phyloP scores from a whole-genome alignment of 1,284 basidiomycete genomes.

The Moesziomyces sp. region DNA sequence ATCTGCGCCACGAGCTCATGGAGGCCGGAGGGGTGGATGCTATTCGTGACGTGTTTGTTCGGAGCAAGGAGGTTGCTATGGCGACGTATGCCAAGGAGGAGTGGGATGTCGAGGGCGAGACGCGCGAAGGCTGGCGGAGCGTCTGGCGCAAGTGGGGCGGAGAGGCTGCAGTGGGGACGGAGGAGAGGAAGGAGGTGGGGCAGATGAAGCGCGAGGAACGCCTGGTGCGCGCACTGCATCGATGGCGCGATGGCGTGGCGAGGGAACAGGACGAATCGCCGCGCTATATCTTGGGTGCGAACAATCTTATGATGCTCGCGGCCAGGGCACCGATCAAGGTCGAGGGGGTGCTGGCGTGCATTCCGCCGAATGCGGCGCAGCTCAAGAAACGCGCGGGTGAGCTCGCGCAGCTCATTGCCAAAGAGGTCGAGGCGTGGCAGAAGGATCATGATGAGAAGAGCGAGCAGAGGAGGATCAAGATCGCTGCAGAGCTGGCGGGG shows the following conservation, averaged over 20 bases:
- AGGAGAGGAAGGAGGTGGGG: constrained; percentile 36
- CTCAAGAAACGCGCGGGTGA: constrained; percentile 52
- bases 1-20: constrained; percentile 85
- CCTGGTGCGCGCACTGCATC: constrained; percentile 80
- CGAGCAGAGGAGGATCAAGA: constrained; percentile 22
- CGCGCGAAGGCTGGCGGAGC: constrained; percentile 60
- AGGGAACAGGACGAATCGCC: constrained; percentile 88
- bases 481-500: constrained; percentile 2
- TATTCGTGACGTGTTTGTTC: constrained; percentile 56
- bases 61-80: constrained; percentile 57
- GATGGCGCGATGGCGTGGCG: constrained; percentile 85
- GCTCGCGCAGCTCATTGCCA: constrained; percentile 43
- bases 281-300: constrained; percentile 66
- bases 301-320: constrained; percentile 54
- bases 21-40: constrained; percentile 68
- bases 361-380: constrained; percentile 36
- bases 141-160: constrained; percentile 69
- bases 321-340: constrained; percentile 51
- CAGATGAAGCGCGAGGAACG: constrained; percentile 68
- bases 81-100: constrained; percentile 64
- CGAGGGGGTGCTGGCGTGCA: constrained; percentile 40
- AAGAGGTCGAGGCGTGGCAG: constrained; percentile 46
- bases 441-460: constrained; percentile 16
- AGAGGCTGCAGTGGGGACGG: constrained; percentile 55
- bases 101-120: constrained; percentile 61